Evolutionary conservation across 23 red algal species (phyloP).

Genomic region (Gracilaria domingensis): DNA sequence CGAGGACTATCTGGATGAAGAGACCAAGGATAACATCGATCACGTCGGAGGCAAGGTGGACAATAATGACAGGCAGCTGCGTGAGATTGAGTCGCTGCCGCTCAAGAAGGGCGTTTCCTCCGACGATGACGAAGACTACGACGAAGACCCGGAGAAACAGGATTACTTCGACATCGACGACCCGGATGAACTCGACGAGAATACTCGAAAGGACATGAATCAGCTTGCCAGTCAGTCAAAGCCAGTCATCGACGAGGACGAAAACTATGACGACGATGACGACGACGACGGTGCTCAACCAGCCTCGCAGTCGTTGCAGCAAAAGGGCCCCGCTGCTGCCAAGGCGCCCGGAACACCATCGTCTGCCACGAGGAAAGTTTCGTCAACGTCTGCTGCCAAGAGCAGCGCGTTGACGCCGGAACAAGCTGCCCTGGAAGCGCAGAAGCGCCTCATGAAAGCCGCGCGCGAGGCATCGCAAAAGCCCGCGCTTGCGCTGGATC

Average conservation of each 20-base stretch:
- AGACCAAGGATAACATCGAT: constrained; percentile 85
- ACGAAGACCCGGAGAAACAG: constrained; percentile 33
- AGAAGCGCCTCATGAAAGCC: constrained; percentile 42
- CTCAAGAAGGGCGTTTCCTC: constrained; percentile 37
- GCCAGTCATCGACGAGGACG: constrained; percentile 20
- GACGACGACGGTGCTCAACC: constrained; percentile 44
- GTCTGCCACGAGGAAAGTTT: not conserved
- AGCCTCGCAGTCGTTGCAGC: not conserved
- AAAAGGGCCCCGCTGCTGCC: not conserved
- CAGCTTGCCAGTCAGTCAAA: constrained; percentile 32
- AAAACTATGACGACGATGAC: constrained; percentile 65
- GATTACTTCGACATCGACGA: constrained; percentile 72
- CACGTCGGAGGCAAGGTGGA: constrained; percentile 69
- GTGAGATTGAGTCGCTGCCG: constrained; percentile 60
- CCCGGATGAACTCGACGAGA: constrained; percentile 69
- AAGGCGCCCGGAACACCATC: not conserved
- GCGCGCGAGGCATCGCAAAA: constrained; percentile 39
- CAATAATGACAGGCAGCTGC: constrained; percentile 51
- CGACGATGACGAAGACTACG: constrained; percentile 57
- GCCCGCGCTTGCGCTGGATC: not conserved
- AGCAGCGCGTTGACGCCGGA: not conserved
- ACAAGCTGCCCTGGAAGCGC: constrained; percentile 25
- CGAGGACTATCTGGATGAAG: constrained; percentile 89
- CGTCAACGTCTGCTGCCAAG: not conserved
- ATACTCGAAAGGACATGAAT: constrained; percentile 37